Conservation (phyloP, 495 filamentous ascomycete genomes). For the Penicillium fimorum region DNA sequence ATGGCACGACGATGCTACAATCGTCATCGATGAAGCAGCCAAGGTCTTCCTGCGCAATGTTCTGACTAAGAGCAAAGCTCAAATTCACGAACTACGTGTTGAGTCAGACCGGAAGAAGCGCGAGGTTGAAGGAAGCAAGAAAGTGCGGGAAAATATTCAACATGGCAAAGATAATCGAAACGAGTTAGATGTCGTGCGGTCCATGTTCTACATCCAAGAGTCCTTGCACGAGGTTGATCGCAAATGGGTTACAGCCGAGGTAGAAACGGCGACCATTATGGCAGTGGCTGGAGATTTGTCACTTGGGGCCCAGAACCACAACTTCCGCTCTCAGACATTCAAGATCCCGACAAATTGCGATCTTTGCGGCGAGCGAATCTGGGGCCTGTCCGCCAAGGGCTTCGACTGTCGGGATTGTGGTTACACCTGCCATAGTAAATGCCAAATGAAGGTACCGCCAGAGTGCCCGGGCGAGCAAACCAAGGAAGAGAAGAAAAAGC, state of each 20-base stretch:
- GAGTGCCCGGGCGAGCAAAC: conserved; percentile 90
- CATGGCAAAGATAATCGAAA: conserved; percentile 82
- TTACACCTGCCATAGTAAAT: conserved; percentile 97
- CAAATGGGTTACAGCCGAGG: conserved; percentile 80
- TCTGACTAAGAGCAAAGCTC: conserved; percentile 81
- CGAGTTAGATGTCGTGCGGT: conserved; percentile 73
- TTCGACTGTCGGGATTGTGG: conserved; percentile 95
- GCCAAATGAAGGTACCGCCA: conserved; percentile 96
- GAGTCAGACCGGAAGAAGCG: conserved; percentile 80
- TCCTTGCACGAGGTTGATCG: conserved; percentile 82
- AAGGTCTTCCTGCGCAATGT: conserved; percentile 91
- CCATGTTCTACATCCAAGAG: conserved; percentile 78
- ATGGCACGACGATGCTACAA: conserved; percentile 89
- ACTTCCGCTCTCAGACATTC: conserved; percentile 95
- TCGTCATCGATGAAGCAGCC: conserved; percentile 78
- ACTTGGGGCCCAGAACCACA: conserved; percentile 85
- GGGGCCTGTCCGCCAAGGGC: conserved; percentile 93
- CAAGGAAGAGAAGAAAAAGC: conserved; percentile 91
- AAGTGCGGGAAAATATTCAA: conserved; percentile 67
- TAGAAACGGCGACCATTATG: conserved; percentile 88
- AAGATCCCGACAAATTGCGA: conserved; percentile 99
- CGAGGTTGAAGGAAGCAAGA: conserved; percentile 75
- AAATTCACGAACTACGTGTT: conserved; percentile 71
- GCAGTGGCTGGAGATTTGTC: conserved; percentile 85
- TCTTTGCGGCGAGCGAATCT: conserved; percentile 91